These are phyloP conservation scores for Synchytrium microbalum DNA, from an alignment of 371 early-diverging fungal genomes.

Conservation along the genomic window DNA sequence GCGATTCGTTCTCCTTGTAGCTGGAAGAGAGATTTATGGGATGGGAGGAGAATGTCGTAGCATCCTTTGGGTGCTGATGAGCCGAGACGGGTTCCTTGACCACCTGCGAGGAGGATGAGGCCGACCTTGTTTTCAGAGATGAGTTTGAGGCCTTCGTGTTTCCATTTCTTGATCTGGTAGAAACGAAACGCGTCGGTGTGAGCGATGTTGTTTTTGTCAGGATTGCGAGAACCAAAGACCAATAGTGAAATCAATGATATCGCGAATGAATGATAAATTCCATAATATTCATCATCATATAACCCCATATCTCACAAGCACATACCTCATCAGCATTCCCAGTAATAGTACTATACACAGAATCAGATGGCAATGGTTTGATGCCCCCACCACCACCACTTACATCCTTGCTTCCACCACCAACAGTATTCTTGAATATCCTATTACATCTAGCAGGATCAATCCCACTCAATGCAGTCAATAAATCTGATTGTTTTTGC, in stretches of 20 bases:
- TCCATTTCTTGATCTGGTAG: slow-evolving; percentile 57
- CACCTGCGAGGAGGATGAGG: slow-evolving; percentile 87
- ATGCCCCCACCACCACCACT: neutral
- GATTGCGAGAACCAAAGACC: slow-evolving; percentile 15
- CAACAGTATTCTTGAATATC: slow-evolving; percentile 44
- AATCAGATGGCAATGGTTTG: neutral
- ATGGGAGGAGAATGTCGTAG: slow-evolving; percentile 85
- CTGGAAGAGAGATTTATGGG: slow-evolving; percentile 78
- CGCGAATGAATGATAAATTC: too few relatives aligned
- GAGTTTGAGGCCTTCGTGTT: slow-evolving; percentile 59
- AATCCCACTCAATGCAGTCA: slow-evolving; percentile 57
- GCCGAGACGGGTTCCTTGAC: slow-evolving; percentile 79
- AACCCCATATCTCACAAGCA: too few relatives aligned
- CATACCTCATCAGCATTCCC: too few relatives aligned
- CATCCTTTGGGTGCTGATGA: slow-evolving; percentile 86
- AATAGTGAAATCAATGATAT: slow-evolving; percentile 55
- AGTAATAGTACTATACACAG: neutral
- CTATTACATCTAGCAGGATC: slow-evolving; percentile 74
- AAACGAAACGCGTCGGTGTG: neutral
- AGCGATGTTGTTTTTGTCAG: neutral
- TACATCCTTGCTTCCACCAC: neutral
- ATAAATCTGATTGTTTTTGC: slow-evolving; percentile 46
- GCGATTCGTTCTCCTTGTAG: slow-evolving; percentile 87
- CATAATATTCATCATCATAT: too few relatives aligned
- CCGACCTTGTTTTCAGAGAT: slow-evolving; percentile 87